Evolutionary conservation across 2,329 filamentous ascomycete genomes (phyloP).

Genomic region (Lecanicillium sp.): DNA sequence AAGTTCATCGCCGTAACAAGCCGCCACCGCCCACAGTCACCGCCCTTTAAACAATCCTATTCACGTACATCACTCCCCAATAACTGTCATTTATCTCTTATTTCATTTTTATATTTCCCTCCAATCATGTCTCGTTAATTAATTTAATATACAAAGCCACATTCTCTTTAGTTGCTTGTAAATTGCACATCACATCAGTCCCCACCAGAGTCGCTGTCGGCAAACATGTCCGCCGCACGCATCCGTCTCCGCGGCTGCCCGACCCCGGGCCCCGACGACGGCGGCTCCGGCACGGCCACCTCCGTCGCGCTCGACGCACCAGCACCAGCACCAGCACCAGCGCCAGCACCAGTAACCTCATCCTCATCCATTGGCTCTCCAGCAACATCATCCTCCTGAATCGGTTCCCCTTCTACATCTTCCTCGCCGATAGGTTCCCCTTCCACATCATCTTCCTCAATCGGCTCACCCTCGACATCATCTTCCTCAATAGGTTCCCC

Average conservation of each 20-base stretch:
- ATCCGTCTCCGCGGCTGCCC: conserved; percentile 53
- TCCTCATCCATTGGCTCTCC: conserved; percentile 38
- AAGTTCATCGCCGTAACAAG: no score
- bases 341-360: conserved; percentile 34
- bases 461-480: conserved; percentile 37
- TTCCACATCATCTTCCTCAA: conserved; percentile 44
- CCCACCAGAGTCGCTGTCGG: conserved; percentile 69
- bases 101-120: no score
- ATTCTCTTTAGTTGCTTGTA: no score
- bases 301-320: conserved; percentile 18
- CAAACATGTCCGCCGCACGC: conserved; percentile 83
- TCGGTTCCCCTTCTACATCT: conserved; percentile 33
- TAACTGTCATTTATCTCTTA: no score
- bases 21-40: no score
- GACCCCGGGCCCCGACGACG: conserved; percentile 14
- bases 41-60: no score
- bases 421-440: conserved; percentile 40
- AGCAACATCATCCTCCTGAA: conserved; percentile 40
- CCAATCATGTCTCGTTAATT: no score
- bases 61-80: no score
- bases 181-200: no score
- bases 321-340: conserved; percentile 8
- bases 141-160: no score
- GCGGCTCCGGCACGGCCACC: conserved; percentile 13
- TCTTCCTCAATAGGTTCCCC: conserved; percentile 42